These are phyloP conservation scores for Hibiscus trionum DNA, from an alignment of 345 rosid genomes.

Conservation along the genomic window DNA sequence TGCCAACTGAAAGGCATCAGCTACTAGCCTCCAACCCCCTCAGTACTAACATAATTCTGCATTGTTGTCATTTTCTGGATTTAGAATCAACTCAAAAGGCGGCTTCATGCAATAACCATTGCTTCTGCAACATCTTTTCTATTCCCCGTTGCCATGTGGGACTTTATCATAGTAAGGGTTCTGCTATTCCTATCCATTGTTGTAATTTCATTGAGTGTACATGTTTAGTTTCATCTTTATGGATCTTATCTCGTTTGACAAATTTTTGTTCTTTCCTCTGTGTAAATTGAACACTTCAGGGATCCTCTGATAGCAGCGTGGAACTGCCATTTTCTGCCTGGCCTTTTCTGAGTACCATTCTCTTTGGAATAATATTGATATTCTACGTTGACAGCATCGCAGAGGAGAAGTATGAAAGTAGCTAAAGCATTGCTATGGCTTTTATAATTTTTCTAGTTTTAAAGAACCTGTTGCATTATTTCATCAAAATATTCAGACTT, in stretches of 20 bases:
- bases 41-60: neutral
- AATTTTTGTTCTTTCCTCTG: slow-evolving; percentile 4
- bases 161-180: slow-evolving; percentile 70
- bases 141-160: slow-evolving; percentile 99
- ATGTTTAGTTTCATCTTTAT: slow-evolving; percentile 8
- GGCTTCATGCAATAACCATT: slow-evolving; percentile 83
- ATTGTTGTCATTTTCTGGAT: slow-evolving; percentile 4
- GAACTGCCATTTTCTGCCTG: slow-evolving; percentile 78
- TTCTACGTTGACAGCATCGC: slow-evolving; percentile 84
- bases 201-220: neutral
- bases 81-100: slow-evolving; percentile 85
- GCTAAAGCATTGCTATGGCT: neutral
- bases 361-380: slow-evolving; percentile 77
- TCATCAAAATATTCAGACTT: neutral
- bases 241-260: slow-evolving; percentile 19
- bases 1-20: neutral
- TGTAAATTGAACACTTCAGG: slow-evolving; percentile 43
- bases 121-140: slow-evolving; percentile 84
- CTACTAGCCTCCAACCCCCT: neutral
- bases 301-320: slow-evolving; percentile 40
- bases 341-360: slow-evolving; percentile 74
- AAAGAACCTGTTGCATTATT: neutral
- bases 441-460: neutral
- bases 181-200: neutral
- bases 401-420: slow-evolving; percentile 71